A percentile compares a stretch with the other conserved stretches of the same genome.
phyloP scores from a whole-genome alignment of 2,329 filamentous ascomycete genomes.

The Fusarium odoratissimum region DNA sequence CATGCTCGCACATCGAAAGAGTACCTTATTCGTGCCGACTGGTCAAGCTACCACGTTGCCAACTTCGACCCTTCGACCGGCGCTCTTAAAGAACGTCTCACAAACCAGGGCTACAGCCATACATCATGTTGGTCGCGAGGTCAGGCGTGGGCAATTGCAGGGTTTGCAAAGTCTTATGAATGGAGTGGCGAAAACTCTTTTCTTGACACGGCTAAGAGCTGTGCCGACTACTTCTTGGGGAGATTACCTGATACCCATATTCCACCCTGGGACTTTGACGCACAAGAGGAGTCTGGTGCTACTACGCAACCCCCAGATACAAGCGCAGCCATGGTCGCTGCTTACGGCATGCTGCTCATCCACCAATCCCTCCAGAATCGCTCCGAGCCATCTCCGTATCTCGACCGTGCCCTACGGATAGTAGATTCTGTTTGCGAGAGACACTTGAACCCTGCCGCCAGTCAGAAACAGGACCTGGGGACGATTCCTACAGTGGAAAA shows the following conservation, averaged over 20 bases:
- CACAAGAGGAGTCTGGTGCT: background rate
- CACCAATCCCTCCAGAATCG: constrained; percentile 43
- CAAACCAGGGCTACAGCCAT: constrained; percentile 59
- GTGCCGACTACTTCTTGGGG: constrained; percentile 59
- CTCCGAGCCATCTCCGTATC: constrained; percentile 27
- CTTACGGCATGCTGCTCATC: constrained; percentile 54
- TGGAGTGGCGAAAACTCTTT: constrained; percentile 58
- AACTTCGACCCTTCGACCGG: constrained; percentile 58
- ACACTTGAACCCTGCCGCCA: constrained; percentile 33
- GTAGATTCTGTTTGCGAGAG: constrained; percentile 10
- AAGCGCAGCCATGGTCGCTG: constrained; percentile 53
- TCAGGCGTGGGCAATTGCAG: constrained; percentile 62
- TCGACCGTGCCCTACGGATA: constrained; percentile 4
- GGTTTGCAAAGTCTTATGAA: constrained; percentile 59
- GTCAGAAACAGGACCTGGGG: background rate
- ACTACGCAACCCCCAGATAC: constrained; percentile 48
- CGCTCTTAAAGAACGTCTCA: constrained; percentile 53
- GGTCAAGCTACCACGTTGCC: constrained; percentile 57
- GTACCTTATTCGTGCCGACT: constrained; percentile 54
- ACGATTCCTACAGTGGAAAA: background rate
- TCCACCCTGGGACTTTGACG: constrained; percentile 61
- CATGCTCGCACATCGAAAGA: constrained; percentile 55
- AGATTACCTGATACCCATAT: constrained; percentile 32
- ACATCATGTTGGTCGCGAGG: constrained; percentile 60
- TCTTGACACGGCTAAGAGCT: constrained; percentile 54